Evolutionary conservation across 345 rosid genomes (phyloP).

Genomic region (Firmiana major): DNA sequence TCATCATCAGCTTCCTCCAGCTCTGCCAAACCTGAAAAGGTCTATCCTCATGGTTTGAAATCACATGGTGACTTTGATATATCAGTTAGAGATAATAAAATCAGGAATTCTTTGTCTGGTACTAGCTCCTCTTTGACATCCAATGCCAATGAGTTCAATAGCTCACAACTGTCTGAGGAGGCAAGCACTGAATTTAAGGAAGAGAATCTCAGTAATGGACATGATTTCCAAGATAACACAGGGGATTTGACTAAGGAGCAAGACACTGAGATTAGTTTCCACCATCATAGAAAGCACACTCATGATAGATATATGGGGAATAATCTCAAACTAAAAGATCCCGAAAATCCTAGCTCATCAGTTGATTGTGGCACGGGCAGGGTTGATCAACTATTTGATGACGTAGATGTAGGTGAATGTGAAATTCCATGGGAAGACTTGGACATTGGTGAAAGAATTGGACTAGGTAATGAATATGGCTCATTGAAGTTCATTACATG

Average conservation of each 20-base stretch:
- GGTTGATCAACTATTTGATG: slow-evolving; percentile 73
- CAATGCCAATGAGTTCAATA: slow-evolving; percentile 33
- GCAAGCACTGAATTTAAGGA: slow-evolving; percentile 29
- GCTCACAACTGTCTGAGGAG: slow-evolving; percentile 33
- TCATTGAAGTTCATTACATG: background rate
- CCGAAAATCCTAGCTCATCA: slow-evolving; percentile 63
- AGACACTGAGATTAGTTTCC: slow-evolving; percentile 45
- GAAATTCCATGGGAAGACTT: slow-evolving; percentile 99
- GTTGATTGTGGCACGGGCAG: slow-evolving; percentile 47
- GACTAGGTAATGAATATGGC: slow-evolving; percentile 63
- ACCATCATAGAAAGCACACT: slow-evolving; percentile 45
- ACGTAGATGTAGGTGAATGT: slow-evolving; percentile 88
- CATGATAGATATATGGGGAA: slow-evolving; percentile 51
- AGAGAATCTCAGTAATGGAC: slow-evolving; percentile 34
- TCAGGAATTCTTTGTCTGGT: slow-evolving; percentile 36
- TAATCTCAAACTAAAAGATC: slow-evolving; percentile 55
- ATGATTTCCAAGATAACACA: slow-evolving; percentile 33
- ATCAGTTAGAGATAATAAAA: slow-evolving; percentile 36
- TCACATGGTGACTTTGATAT: slow-evolving; percentile 34
- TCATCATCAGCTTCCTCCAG: slow-evolving; percentile 51
- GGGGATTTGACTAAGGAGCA: slow-evolving; percentile 25
- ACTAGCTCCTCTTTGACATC: slow-evolving; percentile 36
- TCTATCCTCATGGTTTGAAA: slow-evolving; percentile 38
- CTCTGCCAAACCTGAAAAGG: slow-evolving; percentile 39
- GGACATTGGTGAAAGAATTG: slow-evolving; percentile 95